These are phyloP conservation scores for Quercus lobata DNA, from an alignment of 331 rosid species.

Conservation along the genomic window DNA sequence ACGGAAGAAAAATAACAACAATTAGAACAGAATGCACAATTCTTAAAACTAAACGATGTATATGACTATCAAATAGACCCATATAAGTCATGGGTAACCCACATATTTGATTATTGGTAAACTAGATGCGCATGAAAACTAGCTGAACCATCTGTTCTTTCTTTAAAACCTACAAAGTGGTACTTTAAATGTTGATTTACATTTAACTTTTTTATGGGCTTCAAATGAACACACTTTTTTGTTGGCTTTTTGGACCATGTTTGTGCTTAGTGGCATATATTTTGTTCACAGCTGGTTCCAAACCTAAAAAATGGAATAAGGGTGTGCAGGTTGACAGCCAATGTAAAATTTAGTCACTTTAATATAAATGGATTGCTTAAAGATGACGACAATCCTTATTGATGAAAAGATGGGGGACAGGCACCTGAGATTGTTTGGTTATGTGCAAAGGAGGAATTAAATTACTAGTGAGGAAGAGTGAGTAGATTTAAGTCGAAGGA, in stretches of 20 bases:
- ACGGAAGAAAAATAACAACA: constrained; percentile 2
- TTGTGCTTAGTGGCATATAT: too few relatives aligned
- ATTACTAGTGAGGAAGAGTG: too few relatives aligned
- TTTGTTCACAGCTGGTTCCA: too few relatives aligned
- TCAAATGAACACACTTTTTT: neutral
- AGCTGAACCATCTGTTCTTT: neutral
- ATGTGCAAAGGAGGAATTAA: too few relatives aligned
- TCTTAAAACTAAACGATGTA: neutral
- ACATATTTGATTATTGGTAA: neutral
- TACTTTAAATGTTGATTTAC: neutral
- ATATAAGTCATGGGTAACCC: neutral
- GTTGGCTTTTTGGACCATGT: neutral
- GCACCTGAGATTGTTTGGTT: too few relatives aligned
- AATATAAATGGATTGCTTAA: too few relatives aligned
- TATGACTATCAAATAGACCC: neutral
- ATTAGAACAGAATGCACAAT: constrained; percentile 3
- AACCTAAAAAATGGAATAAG: too few relatives aligned
- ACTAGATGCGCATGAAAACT: neutral
- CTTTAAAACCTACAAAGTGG: neutral
- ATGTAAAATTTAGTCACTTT: too few relatives aligned
- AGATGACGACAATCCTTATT: too few relatives aligned
- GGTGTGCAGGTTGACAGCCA: too few relatives aligned
- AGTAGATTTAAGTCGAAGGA: too few relatives aligned
- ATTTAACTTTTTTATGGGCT: neutral
- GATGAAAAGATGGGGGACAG: too few relatives aligned